Evolutionary conservation across 164 flowering plant species (phyloP).

Genomic region (Nymphaea colorata): DNA sequence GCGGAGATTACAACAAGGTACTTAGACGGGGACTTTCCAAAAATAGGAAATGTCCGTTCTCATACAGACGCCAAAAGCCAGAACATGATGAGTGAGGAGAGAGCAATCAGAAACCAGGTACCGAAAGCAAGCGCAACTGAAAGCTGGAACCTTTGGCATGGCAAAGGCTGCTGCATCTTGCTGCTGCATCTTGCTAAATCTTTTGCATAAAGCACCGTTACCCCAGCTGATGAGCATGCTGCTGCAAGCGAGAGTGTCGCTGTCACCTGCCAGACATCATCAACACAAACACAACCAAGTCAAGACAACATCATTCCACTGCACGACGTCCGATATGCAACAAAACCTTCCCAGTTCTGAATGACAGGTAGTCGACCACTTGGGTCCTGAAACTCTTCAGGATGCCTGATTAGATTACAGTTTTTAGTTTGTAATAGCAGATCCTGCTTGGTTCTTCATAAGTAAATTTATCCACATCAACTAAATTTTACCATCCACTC

Average conservation of each 20-base stretch:
- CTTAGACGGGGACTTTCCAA: too few species aligned
- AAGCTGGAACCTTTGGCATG: constrained; percentile 47
- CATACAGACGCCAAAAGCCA: constrained; percentile 61
- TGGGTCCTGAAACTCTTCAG: too few species aligned
- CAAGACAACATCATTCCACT: neutral
- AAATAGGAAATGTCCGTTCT: neutral
- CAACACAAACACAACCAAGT: neutral
- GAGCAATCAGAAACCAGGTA: constrained; percentile 48
- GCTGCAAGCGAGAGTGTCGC: constrained; percentile 62
- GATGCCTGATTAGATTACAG: too few species aligned
- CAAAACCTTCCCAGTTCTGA: neutral
- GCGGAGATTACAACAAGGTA: too few species aligned
- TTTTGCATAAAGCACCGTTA: constrained; percentile 33
- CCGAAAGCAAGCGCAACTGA: constrained; percentile 47
- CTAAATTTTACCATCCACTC: too few species aligned
- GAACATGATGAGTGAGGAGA: constrained; percentile 60
- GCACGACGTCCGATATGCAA: neutral
- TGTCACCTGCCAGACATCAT: constrained; percentile 30
- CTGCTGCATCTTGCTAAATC: constrained; percentile 30
- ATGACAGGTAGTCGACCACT: too few species aligned
- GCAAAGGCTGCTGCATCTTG: constrained; percentile 9
- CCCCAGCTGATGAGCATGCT: constrained; percentile 61
- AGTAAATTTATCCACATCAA: too few species aligned
- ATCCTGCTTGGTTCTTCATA: too few species aligned
- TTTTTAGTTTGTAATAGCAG: too few species aligned